Conservation (phyloP, 2,329 filamentous ascomycete species). For the Sordariomycetes sp. region DNA sequence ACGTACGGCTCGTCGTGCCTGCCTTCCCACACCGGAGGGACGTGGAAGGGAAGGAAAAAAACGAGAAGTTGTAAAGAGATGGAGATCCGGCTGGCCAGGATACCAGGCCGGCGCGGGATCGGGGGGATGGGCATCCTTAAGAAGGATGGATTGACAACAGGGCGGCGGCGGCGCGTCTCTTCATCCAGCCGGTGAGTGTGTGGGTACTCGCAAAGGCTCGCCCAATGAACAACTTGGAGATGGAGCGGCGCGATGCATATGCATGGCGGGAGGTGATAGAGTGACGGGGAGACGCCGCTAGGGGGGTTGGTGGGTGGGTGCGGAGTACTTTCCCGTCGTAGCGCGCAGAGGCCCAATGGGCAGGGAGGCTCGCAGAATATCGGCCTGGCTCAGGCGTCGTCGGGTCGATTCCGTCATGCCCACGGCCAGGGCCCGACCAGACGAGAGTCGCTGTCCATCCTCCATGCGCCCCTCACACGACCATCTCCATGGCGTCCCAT, state of each 20-base stretch:
- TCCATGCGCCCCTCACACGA: background rate
- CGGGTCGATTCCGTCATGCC: background rate
- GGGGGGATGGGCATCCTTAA: background rate
- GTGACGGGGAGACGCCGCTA: background rate
- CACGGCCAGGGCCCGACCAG: background rate
- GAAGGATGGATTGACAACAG: background rate
- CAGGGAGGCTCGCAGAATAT: background rate
- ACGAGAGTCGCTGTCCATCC: background rate
- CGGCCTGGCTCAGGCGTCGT: background rate
- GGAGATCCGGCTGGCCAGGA: slow-evolving; percentile 2
- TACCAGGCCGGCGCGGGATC: background rate
- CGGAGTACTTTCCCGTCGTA: background rate
- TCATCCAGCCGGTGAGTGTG: background rate
- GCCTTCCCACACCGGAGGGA: background rate
- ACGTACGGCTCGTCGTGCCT: background rate
- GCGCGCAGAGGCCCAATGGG: background rate
- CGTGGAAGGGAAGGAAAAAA: slow-evolving; percentile 15
- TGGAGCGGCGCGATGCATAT: background rate
- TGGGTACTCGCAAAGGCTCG: background rate
- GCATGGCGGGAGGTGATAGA: background rate
- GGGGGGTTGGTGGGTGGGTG: background rate
- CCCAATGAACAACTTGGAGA: background rate
- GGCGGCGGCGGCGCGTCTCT: too few relatives aligned
- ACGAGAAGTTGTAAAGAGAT: slow-evolving; percentile 10
- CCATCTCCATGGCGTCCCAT: background rate